These are phyloP conservation scores for Rubroboletus pulcherrimus DNA, from an alignment of 768 basidiomycete genomes.

Conservation along the genomic window DNA sequence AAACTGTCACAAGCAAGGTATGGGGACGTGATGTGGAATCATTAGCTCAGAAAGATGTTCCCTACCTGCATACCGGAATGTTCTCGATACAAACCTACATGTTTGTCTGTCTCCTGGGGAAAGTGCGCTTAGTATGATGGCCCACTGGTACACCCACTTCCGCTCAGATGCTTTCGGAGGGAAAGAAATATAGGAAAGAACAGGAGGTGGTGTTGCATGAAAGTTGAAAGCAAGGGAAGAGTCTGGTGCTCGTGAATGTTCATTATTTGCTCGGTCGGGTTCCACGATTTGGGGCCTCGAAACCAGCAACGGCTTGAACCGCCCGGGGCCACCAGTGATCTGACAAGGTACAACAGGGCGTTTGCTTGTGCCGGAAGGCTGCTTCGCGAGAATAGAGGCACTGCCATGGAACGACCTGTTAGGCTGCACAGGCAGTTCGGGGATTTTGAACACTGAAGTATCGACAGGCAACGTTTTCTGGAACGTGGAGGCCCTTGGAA, in stretches of 20 bases:
- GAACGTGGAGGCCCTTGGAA: neutral
- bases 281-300: neutral
- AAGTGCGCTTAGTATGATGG: slow-evolving; percentile 52
- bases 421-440: neutral
- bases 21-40: neutral
- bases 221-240: neutral
- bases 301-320: slow-evolving; percentile 17
- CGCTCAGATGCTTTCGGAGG: slow-evolving; percentile 60
- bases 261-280: neutral
- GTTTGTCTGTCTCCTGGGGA: slow-evolving; percentile 39
- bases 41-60: neutral
- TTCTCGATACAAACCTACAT: slow-evolving; percentile 54
- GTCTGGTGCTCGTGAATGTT: neutral
- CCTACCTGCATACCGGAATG: slow-evolving; percentile 61
- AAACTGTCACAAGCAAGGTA: slow-evolving; percentile 39
- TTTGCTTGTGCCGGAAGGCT: neutral
- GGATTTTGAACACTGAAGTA: slow-evolving; percentile 7
- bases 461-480: neutral
- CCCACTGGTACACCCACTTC: slow-evolving; percentile 48
- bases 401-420: neutral
- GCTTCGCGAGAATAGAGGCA: neutral
- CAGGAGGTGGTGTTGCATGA: neutral
- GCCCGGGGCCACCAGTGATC: neutral
- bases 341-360: neutral
- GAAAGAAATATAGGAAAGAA: slow-evolving; percentile 43